Evolutionary conservation across 345 rosid genomes (phyloP).

Genomic region (Brassica carinata): DNA sequence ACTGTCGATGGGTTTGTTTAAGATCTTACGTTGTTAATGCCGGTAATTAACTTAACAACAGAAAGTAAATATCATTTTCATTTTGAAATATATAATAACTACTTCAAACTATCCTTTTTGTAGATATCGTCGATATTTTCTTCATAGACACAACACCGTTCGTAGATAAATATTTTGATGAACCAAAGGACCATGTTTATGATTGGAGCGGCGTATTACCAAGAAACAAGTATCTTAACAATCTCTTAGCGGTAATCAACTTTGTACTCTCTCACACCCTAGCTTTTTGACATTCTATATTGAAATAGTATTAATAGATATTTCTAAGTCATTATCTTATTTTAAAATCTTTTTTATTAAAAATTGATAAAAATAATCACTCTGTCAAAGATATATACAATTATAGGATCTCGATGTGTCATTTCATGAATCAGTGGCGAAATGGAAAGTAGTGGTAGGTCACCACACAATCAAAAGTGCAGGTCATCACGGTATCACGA

Average conservation of each 20-base stretch:
- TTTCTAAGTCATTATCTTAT: not conserved
- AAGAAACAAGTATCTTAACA: slow-evolving; percentile 47
- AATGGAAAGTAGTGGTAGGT: slow-evolving; percentile 83
- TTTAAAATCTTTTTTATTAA: not conserved
- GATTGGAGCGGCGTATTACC: slow-evolving; percentile 69
- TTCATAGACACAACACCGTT: slow-evolving; percentile 75
- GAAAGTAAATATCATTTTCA: not conserved
- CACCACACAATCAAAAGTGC: slow-evolving; percentile 78
- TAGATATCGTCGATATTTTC: slow-evolving; percentile 59
- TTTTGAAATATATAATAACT: not conserved
- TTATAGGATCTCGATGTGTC: slow-evolving; percentile 37
- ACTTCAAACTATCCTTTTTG: not conserved
- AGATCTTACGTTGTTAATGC: slow-evolving; percentile 52
- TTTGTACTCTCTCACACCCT: not conserved
- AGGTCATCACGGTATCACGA: slow-evolving; percentile 67
- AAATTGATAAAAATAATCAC: not conserved
- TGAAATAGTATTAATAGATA: not conserved
- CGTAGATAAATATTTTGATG: slow-evolving; percentile 53
- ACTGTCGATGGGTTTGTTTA: slow-evolving; percentile 57
- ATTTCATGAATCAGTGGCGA: slow-evolving; percentile 52
- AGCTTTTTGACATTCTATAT: not conserved
- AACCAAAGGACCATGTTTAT: slow-evolving; percentile 51
- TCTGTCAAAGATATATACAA: not conserved
- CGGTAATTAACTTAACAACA: slow-evolving; percentile 35
- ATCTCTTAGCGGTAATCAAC: slow-evolving; percentile 46